Evolutionary conservation across 2,329 filamentous ascomycete genomes (phyloP), one percentile per base, ranked within the genome.

Genomic region (Sporothrix pallida): DNA sequence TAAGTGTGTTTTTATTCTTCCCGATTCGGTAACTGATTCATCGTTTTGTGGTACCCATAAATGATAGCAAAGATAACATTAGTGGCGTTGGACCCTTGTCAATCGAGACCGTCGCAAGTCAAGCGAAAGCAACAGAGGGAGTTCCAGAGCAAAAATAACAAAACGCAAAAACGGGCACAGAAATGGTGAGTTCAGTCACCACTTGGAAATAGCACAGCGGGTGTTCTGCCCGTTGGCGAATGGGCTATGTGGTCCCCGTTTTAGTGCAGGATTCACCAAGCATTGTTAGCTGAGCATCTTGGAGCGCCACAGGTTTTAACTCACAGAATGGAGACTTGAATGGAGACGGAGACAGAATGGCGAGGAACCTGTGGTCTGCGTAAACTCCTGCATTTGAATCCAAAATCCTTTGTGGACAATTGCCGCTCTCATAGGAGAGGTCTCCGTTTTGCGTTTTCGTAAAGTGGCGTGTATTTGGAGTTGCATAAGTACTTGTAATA

Each of bases 231-330:
- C 31, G 37, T 63, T 44, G 58, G 52, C 13, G 44, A 63, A 63
- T 2, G 31, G 2, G 58, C 58, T 31, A 44, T 44, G 37, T 63
- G 58, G 58, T 62, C 58, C 58, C 23, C 52, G 20, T 12, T 37
- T 17, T 63, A 44, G 58, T 37, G 58, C 58, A 63, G 58, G 58
- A 63, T 63, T 63, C 58, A 42, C 58, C 6, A 15, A 20, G 17
- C 50, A 37, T 17, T 17, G 8, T n/a, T 63, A 20, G 58, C 58
- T 37, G 31, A 37, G 31, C 31, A 37, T 37, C 31, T 17, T 44
- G 58, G 58, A 31, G 23, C 56, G 56, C 23, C 54, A 26, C 54
- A 58, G 26, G 9, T 26, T 37, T 15, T 37, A 58, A 9, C 12
- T 26, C 23, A 26, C 23, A 26, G 23, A 26, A 26, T 26, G 23